Base-by-base conservation (phyloP, 2,329 filamentous ascomycete genomes). In the Diaporthe sp. region DNA sequence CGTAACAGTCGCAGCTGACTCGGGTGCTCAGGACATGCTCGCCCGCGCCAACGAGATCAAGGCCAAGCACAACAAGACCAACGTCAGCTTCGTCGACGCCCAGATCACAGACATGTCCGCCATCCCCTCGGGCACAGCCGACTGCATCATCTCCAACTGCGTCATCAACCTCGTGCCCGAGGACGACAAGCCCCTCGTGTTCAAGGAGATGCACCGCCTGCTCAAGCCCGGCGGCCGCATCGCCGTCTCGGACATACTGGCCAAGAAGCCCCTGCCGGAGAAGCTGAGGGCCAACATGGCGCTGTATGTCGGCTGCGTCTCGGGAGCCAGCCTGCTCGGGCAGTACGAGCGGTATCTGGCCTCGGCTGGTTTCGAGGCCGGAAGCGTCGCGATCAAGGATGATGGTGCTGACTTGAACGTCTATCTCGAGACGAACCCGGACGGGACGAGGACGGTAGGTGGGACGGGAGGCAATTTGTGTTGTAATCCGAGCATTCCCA, bases 121-220 rank as follows among this genome's bases (percentile, higher is more conserved):
- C 4, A 86, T 91, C 28, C 81, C 85, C 0, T 77, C 81, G 13
- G 78, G 75, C 12, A 86, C 79, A 22, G 87, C 85, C 25, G 85
- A 92, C 80, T 88, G 88, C 77, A 86, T 93, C 73, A 91, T 92
- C 76, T 89, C 87, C 76, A 93, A 93, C 81, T 93, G 91, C 75
- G 90, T 91, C 35, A 82, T 92, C 75, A 92, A 92, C 77, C 87
- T 92, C 0, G 87, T 92, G 1, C 89, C 89, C 0, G 79, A 82
- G 12, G 73, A 76, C 0, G 88, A 92, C 13, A 92, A 91, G 78
- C 84, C 82, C 8, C 75, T 83, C 0, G 89, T 87, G 0, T 92
- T 93, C 76, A 77, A 81, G 0, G 91, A 93, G 79, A 91, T 92
- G 78, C 84, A 84, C 73, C 86, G 91, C 1, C 76, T 93, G 0